Base-by-base conservation (phyloP, 148 eudicot species). In the Chenopodium berlandieri region DNA sequence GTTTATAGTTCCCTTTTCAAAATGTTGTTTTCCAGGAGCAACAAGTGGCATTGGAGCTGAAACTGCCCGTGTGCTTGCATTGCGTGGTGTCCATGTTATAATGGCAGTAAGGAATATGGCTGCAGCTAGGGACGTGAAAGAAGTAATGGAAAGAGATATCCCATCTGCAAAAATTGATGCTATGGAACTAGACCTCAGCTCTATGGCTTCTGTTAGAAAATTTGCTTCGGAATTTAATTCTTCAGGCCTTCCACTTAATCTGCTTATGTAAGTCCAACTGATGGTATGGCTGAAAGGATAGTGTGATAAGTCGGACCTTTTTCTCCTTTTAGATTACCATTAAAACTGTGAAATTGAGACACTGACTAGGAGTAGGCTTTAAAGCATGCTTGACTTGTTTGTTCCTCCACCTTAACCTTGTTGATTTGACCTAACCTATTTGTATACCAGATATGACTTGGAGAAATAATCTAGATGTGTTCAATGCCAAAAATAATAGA, bases 21-120 rank as follows among this genome's bases (percentile, higher is more conserved):
- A 1, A 27, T 31, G 11, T 65, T 63, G 5, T 50, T 58, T 67
- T 10, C 48, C 83, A 89, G 94, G 94, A 78, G 92, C 92, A 82
- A 82, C 92, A 48, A 91, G 92, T 87, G 94, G 94, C 4, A 86
- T 91, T 80, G 94, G 94, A 64, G 86, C 86, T 14, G 94, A 91
- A 86, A 89, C 94, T 2, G 84, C 91, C 5, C 88, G 92, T 23
- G 88, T 89, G 83, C 92, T 91, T 74, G 91, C 90, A 22, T 65
- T 91, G 66, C 90, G 94, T 52, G 89, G 90, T 4, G 90, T 83
- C 9, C 92, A 85, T 82, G 92, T 91, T 47, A 80, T 91, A 48
- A 87, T 89, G 90, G 92, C 83, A 9, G 90, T 87, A n/a, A 88
- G 94, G 78, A 88, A 90, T 68, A 48, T 83, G 72, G 68, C 82